These are phyloP conservation scores for Candida boidinii DNA, from an alignment of 805 yeast genomes.

Conservation along the genomic window DNA sequence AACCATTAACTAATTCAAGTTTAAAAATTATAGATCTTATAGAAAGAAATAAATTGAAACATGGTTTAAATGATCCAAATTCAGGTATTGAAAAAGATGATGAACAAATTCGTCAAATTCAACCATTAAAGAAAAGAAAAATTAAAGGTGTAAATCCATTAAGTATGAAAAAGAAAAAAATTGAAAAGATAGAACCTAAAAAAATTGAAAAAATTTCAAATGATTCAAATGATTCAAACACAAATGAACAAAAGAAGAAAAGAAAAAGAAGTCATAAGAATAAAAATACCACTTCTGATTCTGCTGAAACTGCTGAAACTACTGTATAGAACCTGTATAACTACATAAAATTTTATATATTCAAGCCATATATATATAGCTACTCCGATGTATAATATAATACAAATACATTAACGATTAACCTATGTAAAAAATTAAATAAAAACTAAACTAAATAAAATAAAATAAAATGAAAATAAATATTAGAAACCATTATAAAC, in stretches of 20 bases:
- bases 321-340: too few species aligned
- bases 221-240: background rate
- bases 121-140: conserved; percentile 43
- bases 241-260: conserved; percentile 5
- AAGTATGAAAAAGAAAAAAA: conserved; percentile 72
- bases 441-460: background rate
- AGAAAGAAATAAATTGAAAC: conserved; percentile 62
- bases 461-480: background rate
- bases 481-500: background rate
- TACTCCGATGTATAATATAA: too few species aligned
- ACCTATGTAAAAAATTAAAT: too few species aligned
- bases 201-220: conserved; percentile 10
- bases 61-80: conserved; percentile 67
- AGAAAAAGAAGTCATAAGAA: conserved; percentile 16
- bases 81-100: conserved; percentile 27
- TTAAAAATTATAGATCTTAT: conserved; percentile 34
- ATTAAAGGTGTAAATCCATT: conserved; percentile 86
- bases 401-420: too few species aligned
- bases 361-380: too few species aligned
- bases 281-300: conserved; percentile 1
- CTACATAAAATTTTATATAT: too few species aligned
- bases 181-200: conserved; percentile 10
- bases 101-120: conserved; percentile 12
- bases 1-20: conserved; percentile 77
- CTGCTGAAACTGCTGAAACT: conserved; percentile 1